Base-by-base conservation (phyloP, 208 protist genomes). In the Sergeia podlipaevii region DNA sequence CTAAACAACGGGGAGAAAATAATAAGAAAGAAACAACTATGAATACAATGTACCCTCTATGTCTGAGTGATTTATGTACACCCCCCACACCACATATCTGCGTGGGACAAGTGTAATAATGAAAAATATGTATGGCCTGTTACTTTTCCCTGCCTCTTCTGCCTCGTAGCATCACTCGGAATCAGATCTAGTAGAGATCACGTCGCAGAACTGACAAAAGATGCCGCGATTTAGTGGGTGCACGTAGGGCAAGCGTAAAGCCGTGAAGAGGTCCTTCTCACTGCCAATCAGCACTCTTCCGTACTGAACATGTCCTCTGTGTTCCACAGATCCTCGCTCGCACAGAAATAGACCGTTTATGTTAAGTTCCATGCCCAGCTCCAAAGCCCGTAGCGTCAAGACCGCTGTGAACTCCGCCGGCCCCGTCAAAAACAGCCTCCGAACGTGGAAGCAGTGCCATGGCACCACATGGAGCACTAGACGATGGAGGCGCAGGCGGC, bases 371-470 rank as follows among this genome's bases (percentile, higher is more conserved):
- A 77, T 59, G 6, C 78, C 76, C 26, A 32, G 47, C 23, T n/a
- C 50, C 13, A 88, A 53, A 8, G 85, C 80, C 13, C 49, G 20
- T 13, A 89, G 60, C 29, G 68, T 77, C 27, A 87, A 62, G 61
- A 80, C 60, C 23, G 73, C 48, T 15, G 76, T 65, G 46, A 88
- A 93, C 17, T 60, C 56, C 1, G 54, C 54, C 7, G 85, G 85
- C 0, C 85, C 78, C 8, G 85, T 89, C n/a, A 73, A 51, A 45
- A 93, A 78, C 15, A 93, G 57, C 17, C 54, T 56, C 10, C 68
- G 66, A 6, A 66, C 65, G 5, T 65, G 49, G 36, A 75, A 75
- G 6, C 49, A 32, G 5, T 70, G 17, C 33, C 66, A 70, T 13
- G 72, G 65, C 44, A 59, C 63, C 26, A 87, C 29, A 58, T 56